These are phyloP conservation scores for Nasturtium officinale DNA, from an alignment of 345 rosid genomes.

Conservation along the genomic window DNA sequence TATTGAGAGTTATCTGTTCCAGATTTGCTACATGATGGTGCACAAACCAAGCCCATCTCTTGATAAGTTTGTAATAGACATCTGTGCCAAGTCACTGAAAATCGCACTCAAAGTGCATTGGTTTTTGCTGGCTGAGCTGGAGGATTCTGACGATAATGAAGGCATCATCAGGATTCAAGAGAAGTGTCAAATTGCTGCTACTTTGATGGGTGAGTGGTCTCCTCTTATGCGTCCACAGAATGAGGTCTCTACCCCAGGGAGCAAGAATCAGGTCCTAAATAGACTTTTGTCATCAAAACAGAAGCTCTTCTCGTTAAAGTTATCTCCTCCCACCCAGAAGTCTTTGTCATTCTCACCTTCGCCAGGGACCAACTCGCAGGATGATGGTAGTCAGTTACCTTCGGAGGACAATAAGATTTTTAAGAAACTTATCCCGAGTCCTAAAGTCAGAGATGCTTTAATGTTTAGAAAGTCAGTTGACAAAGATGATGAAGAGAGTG, in stretches of 20 bases:
- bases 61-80: constrained; percentile 95
- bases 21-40: constrained; percentile 91
- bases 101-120: constrained; percentile 97
- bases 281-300: constrained; percentile 85
- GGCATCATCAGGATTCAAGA: constrained; percentile 97
- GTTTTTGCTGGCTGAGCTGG: constrained; percentile 96
- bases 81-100: constrained; percentile 78
- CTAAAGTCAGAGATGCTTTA: constrained; percentile 92
- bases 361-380: constrained; percentile 57
- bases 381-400: constrained; percentile 66
- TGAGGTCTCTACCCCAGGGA: constrained; percentile 67
- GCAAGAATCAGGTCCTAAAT: constrained; percentile 90
- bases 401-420: constrained; percentile 85
- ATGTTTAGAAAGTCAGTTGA: constrained; percentile 92
- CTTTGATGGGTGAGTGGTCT: constrained; percentile 96
- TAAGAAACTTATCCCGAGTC: constrained; percentile 89
- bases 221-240: constrained; percentile 63
- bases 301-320: constrained; percentile 76
- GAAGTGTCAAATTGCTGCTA: constrained; percentile 96
- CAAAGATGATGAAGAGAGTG: constrained; percentile 86
- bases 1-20: constrained; percentile 91
- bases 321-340: constrained; percentile 74
- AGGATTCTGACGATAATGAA: constrained; percentile 94
- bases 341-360: constrained; percentile 73
- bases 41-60: constrained; percentile 98